A percentile compares a stretch with the other conserved stretches of the same genome.
phyloP scores from a whole-genome alignment of 352 stramenopile genomes.

The Phytophthora tentaculata region DNA sequence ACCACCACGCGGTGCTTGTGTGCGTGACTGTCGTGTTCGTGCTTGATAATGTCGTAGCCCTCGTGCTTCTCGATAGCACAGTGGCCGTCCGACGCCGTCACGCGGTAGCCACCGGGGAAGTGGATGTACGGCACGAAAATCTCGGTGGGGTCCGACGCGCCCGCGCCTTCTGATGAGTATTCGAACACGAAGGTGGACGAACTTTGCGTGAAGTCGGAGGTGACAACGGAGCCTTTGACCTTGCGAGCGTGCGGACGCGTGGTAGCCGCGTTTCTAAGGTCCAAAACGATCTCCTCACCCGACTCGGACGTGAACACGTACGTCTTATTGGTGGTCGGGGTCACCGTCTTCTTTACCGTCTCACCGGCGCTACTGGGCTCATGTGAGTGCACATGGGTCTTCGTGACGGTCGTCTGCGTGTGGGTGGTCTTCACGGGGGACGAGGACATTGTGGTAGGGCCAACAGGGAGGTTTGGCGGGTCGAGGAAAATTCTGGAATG shows the following conservation, averaged over 20 bases:
- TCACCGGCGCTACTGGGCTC: conserved; percentile 11
- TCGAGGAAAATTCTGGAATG: conserved; percentile 25
- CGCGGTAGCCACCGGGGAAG: conserved; percentile 39
- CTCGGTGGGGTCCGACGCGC: conserved; percentile 20
- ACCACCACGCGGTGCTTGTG: conserved; percentile 47
- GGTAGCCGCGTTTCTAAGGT: conserved; percentile 24
- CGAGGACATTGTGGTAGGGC: conserved; percentile 19
- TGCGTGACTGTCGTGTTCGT: conserved; percentile 38
- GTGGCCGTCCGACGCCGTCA: conserved; percentile 42
- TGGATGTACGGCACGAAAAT: conserved; percentile 48
- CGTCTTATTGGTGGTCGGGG: conserved; percentile 28
- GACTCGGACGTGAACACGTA: conserved; percentile 34
- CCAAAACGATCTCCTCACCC: conserved; percentile 30
- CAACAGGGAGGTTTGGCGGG: not conserved
- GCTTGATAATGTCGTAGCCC: conserved; percentile 55
- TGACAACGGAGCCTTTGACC: conserved; percentile 58
- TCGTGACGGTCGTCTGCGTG: conserved; percentile 30
- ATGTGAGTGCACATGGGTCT: conserved; percentile 28
- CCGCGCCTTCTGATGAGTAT: conserved; percentile 34
- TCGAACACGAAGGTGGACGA: conserved; percentile 66
- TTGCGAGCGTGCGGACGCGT: conserved; percentile 69
- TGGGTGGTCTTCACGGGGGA: conserved; percentile 26
- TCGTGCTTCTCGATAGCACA: conserved; percentile 49
- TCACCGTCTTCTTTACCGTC: conserved; percentile 28
- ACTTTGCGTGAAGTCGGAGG: conserved; percentile 57